These are phyloP conservation scores for Penicillium atrosanguineum DNA, from an alignment of 495 filamentous ascomycete genomes.

Conservation along the genomic window DNA sequence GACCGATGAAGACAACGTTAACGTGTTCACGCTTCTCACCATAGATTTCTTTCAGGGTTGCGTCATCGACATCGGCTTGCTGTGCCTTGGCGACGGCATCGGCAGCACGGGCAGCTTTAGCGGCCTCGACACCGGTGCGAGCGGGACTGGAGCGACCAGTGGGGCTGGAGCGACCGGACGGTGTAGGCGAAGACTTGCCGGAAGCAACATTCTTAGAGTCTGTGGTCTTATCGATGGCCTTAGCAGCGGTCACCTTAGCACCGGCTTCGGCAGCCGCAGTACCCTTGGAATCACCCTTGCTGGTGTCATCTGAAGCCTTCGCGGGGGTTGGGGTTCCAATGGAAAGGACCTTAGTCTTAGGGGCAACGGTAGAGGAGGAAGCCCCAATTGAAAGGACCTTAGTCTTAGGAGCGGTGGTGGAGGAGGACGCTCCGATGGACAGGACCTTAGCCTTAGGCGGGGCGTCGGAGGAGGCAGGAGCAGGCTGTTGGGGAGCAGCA, in stretches of 20 bases:
- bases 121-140: conserved; percentile 34
- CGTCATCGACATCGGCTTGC: conserved; percentile 84
- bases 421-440: conserved; percentile 36
- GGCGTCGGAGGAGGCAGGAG: conserved; percentile 25
- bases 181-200: conserved; percentile 72
- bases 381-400: conserved; percentile 52
- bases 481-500: conserved; percentile 53
- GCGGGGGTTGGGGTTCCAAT: conserved; percentile 53
- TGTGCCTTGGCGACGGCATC: conserved; percentile 88
- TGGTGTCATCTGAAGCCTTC: conserved; percentile 50
- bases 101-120: conserved; percentile 62
- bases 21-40: conserved; percentile 88
- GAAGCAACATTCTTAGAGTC: conserved; percentile 47
- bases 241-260: conserved; percentile 73
- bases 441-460: conserved; percentile 36
- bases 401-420: conserved; percentile 57
- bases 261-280: conserved; percentile 49
- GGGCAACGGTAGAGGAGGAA: conserved; percentile 47
- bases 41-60: conserved; percentile 90
- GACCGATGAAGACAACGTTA: conserved; percentile 97
- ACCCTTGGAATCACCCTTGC: conserved; percentile 52
- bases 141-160: conserved; percentile 47
- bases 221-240: conserved; percentile 74
- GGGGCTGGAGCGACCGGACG: conserved; percentile 74
- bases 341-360: conserved; percentile 69